Evolutionary conservation across 805 yeast genomes (phyloP).

Genomic region (Lipomyces chichibuensis): DNA sequence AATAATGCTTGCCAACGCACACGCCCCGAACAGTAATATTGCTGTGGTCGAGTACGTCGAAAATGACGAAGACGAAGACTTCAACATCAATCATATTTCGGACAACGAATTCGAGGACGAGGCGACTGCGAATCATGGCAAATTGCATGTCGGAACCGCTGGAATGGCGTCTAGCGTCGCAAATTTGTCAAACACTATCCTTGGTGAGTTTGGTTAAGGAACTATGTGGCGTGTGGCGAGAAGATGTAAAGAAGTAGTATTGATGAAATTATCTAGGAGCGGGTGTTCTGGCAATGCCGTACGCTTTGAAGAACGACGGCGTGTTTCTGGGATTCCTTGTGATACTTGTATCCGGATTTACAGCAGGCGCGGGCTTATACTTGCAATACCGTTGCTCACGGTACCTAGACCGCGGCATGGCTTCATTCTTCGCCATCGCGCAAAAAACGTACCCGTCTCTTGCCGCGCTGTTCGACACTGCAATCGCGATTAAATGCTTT

Average conservation of each 20-base stretch:
- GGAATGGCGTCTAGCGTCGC: conserved; percentile 31
- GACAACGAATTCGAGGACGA: conserved; percentile 16
- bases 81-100: conserved; percentile 5
- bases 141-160: conserved; percentile 24
- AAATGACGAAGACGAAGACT: conserved; percentile 33
- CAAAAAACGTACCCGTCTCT: conserved; percentile 69
- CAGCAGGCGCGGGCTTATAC: conserved; percentile 69
- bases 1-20: background rate
- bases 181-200: conserved; percentile 68
- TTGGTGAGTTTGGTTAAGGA: conserved; percentile 22
- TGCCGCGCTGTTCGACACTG: conserved; percentile 68
- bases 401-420: conserved; percentile 60
- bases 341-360: conserved; percentile 60
- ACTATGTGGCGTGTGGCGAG: too few species aligned
- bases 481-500: conserved; percentile 76
- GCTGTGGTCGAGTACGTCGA: conserved; percentile 31
- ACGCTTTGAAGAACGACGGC: conserved; percentile 67
- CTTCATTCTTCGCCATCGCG: conserved; percentile 71
- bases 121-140: conserved; percentile 1
- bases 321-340: conserved; percentile 58
- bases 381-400: conserved; percentile 62
- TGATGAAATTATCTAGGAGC: conserved; percentile 56
- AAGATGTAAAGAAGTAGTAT: background rate
- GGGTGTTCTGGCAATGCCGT: conserved; percentile 76
- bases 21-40: background rate